Evolutionary conservation across 2,329 filamentous ascomycete species (phyloP).

Genomic region (Passalora sequoiae): DNA sequence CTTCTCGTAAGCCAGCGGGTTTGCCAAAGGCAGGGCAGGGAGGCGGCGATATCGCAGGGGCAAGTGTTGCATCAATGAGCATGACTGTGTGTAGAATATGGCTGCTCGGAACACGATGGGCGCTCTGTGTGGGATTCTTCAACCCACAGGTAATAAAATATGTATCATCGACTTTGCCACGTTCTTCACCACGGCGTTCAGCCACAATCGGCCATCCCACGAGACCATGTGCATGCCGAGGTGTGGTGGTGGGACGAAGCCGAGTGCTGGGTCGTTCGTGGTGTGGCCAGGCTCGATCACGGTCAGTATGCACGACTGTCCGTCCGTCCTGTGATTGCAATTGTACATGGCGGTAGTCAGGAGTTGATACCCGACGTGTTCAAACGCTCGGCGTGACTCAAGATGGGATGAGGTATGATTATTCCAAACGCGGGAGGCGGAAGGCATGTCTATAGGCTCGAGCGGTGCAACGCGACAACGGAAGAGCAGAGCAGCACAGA

Average conservation of each 20-base stretch:
- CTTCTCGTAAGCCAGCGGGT: background rate
- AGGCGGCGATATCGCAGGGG: background rate
- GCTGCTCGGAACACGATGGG: no score
- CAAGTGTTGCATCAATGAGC: no score
- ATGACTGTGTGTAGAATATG: no score
- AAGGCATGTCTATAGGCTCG: background rate
- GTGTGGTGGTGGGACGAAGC: background rate
- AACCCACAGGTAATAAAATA: no score
- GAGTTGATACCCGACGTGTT: slow-evolving; percentile 1
- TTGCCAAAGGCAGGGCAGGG: background rate
- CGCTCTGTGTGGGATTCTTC: no score
- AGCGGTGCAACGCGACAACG: no score
- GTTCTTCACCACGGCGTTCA: background rate
- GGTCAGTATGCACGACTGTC: no score
- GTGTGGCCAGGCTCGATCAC: background rate
- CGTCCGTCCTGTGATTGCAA: background rate
- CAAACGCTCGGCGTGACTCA: background rate
- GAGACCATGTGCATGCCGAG: background rate
- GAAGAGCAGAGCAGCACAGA: no score
- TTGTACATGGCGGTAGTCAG: background rate
- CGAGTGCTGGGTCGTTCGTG: no score
- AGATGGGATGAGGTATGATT: background rate
- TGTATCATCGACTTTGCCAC: no score
- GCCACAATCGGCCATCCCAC: background rate
- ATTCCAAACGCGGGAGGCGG: background rate